Conservation (phyloP, 495 filamentous ascomycete genomes). For the Podospora conica region DNA sequence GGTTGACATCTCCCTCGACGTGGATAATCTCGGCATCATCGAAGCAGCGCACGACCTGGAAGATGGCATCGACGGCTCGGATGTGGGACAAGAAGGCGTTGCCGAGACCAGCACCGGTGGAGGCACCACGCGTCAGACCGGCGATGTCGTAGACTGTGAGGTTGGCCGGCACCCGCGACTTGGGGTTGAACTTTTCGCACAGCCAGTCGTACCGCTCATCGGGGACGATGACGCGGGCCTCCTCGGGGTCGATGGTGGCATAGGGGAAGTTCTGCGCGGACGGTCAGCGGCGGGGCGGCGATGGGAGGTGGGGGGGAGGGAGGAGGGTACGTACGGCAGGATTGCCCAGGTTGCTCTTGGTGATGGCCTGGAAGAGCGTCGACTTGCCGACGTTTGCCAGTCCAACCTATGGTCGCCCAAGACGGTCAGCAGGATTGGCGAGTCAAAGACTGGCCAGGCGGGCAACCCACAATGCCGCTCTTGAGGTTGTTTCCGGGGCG, state of each 20-base stretch:
- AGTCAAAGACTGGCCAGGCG: conserved; percentile 13
- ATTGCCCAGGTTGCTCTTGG: conserved; percentile 94
- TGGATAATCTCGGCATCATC: conserved; percentile 99
- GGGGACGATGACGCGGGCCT: conserved; percentile 95
- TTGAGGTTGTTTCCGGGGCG: conserved; percentile 97
- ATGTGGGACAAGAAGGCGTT: conserved; percentile 99
- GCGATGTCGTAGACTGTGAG: conserved; percentile 99
- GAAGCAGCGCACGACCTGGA: conserved; percentile 98
- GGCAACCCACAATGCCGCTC: conserved; percentile 90
- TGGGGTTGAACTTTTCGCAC: conserved; percentile 91
- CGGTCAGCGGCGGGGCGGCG: conserved; percentile 20
- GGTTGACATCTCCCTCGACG: conserved; percentile 97
- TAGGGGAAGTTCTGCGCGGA: conserved; percentile 83
- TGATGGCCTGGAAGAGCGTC: conserved; percentile 99
- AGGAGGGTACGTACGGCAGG: conserved; percentile 72
- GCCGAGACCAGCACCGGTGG: conserved; percentile 93
- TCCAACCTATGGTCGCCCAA: conserved; percentile 62
- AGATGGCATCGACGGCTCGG: conserved; percentile 98
- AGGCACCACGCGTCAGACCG: conserved; percentile 91
- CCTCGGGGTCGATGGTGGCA: conserved; percentile 98
- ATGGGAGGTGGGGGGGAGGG: conserved; percentile 8
- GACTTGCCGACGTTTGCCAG: conserved; percentile 99
- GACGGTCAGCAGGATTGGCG: conserved; percentile 24
- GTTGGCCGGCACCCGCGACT: conserved; percentile 91
- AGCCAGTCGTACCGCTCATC: conserved; percentile 97